Evolutionary conservation across 441 rosid genomes (phyloP).

Genomic region (Brassica hybrid): DNA sequence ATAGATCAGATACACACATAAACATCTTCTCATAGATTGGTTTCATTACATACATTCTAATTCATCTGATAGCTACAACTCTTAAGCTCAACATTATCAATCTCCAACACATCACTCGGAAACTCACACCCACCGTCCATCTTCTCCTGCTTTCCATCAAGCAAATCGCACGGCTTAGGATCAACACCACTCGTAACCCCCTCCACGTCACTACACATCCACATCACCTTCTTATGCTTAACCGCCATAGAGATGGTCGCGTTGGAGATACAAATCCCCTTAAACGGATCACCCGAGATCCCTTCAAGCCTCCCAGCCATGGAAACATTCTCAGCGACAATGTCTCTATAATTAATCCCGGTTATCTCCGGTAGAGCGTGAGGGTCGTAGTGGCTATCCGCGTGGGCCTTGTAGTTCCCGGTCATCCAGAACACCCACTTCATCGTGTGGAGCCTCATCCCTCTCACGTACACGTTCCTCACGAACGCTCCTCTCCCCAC

Average conservation of each 20-base stretch:
- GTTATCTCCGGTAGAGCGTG: slow-evolving; percentile 63
- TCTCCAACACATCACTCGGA: slow-evolving; percentile 60
- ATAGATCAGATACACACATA: no score
- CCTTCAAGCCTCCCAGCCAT: slow-evolving; percentile 71
- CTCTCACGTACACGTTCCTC: slow-evolving; percentile 53
- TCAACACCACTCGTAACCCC: slow-evolving; percentile 42
- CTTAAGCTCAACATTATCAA: slow-evolving; percentile 65
- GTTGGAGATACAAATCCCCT: slow-evolving; percentile 65
- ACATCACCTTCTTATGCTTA: slow-evolving; percentile 49
- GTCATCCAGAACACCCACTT: slow-evolving; percentile 78
- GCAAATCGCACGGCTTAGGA: slow-evolving; percentile 45
- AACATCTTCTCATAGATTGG: no score
- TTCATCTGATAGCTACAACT: slow-evolving; percentile 56
- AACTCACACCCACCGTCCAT: slow-evolving; percentile 58
- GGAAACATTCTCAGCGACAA: slow-evolving; percentile 62
- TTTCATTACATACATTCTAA: background rate
- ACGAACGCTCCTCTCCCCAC: slow-evolving; percentile 72
- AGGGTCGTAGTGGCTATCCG: slow-evolving; percentile 62
- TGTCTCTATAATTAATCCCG: slow-evolving; percentile 68
- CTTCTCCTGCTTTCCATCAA: slow-evolving; percentile 45
- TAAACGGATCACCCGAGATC: slow-evolving; percentile 59
- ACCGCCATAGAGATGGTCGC: slow-evolving; percentile 71
- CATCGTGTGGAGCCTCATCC: slow-evolving; percentile 70
- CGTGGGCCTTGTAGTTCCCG: slow-evolving; percentile 69
- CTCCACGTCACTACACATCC: slow-evolving; percentile 48